Percentiles rank a stretch among this genome's conserved stretches.
phyloP scores from a whole-genome alignment of 495 filamentous ascomycete species.

The Talaromyces ruber region DNA sequence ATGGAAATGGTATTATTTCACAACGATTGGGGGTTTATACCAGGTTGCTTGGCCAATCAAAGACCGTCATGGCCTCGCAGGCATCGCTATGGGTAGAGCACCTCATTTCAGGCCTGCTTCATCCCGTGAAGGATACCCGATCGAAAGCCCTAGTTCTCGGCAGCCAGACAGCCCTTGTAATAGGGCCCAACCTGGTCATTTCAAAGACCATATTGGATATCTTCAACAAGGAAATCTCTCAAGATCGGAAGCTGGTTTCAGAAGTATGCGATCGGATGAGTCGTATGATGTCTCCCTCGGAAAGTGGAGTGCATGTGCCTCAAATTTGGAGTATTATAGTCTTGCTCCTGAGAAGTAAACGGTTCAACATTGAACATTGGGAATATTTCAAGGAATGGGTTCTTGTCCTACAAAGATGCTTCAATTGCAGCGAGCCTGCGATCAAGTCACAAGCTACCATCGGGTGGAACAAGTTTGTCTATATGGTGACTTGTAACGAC shows the following conservation, averaged over 20 bases:
- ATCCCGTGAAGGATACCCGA: constrained; percentile 66
- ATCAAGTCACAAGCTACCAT: constrained; percentile 69
- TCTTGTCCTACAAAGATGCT: constrained; percentile 67
- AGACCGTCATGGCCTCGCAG: constrained; percentile 51
- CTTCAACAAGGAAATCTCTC: constrained; percentile 48
- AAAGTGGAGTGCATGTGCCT: constrained; percentile 62
- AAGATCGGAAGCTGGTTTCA: constrained; percentile 51
- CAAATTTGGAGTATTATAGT: constrained; percentile 81
- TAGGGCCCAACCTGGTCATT: constrained; percentile 57
- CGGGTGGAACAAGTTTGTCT: constrained; percentile 80
- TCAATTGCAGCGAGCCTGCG: constrained; percentile 66
- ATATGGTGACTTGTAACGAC: constrained; percentile 53
- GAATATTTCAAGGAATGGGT: constrained; percentile 65
- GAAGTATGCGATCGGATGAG: constrained; percentile 58
- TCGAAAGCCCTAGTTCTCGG: constrained; percentile 66
- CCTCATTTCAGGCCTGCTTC: constrained; percentile 72
- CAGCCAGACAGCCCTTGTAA: constrained; percentile 50
- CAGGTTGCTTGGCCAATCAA: constrained; percentile 61
- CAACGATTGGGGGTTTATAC: constrained; percentile 70
- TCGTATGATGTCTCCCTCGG: constrained; percentile 57
- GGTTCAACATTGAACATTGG: constrained; percentile 60
- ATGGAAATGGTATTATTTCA: constrained; percentile 66
- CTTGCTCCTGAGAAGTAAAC: constrained; percentile 59
- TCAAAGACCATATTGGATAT: constrained; percentile 56
- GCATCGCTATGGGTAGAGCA: constrained; percentile 62